A percentile compares a stretch with the other conserved stretches of the same genome.
phyloP scores from a whole-genome alignment of 2,329 filamentous ascomycete genomes.

The Aspergillus awamori region DNA sequence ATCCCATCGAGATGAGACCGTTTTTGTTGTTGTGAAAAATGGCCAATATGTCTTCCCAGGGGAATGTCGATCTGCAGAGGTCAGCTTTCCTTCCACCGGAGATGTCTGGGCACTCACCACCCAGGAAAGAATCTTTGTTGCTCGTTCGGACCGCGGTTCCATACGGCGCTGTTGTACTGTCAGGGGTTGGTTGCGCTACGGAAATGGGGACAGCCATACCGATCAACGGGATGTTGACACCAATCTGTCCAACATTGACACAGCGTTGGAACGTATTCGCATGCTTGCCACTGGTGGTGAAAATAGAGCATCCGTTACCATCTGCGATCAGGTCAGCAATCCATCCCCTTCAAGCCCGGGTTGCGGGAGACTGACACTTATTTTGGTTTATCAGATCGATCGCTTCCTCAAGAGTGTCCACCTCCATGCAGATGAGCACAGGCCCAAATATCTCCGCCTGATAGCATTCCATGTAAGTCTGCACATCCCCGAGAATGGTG shows the following conservation, averaged over 20 bases:
- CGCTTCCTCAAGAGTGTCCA: slow-evolving; percentile 39
- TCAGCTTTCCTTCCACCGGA: background rate
- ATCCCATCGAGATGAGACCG: slow-evolving; percentile 28
- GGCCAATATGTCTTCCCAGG: slow-evolving; percentile 31
- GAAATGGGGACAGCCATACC: slow-evolving; percentile 15
- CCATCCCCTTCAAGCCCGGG: background rate
- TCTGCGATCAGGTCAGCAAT: slow-evolving; percentile 21
- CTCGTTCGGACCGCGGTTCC: slow-evolving; percentile 28
- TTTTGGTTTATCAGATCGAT: slow-evolving; percentile 38
- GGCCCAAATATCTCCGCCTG: slow-evolving; percentile 43
- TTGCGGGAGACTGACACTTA: slow-evolving; percentile 16
- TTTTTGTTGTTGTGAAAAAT: slow-evolving; percentile 29
- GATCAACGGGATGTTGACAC: slow-evolving; percentile 34
- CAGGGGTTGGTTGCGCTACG: slow-evolving; percentile 9
- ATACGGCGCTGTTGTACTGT: slow-evolving; percentile 23
- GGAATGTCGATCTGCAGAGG: slow-evolving; percentile 21
- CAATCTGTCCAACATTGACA: slow-evolving; percentile 35
- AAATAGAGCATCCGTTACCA: slow-evolving; percentile 42
- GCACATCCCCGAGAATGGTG: slow-evolving; percentile 40
- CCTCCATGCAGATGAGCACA: slow-evolving; percentile 40
- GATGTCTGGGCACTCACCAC: slow-evolving; percentile 21
- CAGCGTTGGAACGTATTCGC: slow-evolving; percentile 37
- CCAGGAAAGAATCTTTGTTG: slow-evolving; percentile 33
- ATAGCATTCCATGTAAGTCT: slow-evolving; percentile 42
- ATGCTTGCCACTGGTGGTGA: slow-evolving; percentile 35